Evolutionary conservation across 306 rosid species (phyloP), one percentile per base, ranked within the genome.

Genomic region (Geum urbanum): DNA sequence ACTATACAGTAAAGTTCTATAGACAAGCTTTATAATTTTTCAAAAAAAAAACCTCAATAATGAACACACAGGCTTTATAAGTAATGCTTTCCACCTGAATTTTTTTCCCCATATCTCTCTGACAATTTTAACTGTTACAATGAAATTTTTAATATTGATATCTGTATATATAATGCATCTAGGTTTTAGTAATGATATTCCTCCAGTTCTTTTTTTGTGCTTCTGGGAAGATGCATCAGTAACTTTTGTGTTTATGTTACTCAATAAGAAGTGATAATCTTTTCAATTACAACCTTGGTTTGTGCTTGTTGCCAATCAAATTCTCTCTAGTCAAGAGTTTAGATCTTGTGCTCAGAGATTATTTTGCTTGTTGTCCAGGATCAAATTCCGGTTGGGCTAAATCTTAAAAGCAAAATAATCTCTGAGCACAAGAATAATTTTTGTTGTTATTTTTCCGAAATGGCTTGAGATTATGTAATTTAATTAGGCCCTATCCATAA

Each of bases 241-340:
- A 60, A 41, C 8, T 32, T 22, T 49, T 53, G 45, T 65, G 11
- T 63, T 18, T 19, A 11, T 63, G 53, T 19, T 19, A 53, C 58
- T 18, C 3, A 45, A 62, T 62, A 14, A 24, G 9, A 66, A 22
- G 56, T 18, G 0, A 47, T 44, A 7, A 4, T 27, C 20, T 15
- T 49, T 16, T 67, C 8, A 39, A 32, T 10, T 50, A 18, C 1
- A 3, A 67, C 16, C 7, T 50, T 62, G 44, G 9, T 37, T 3
- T 68, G 39, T 41, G 48, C 74, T 76, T 12, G 47, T 63, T 70
- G 69, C 81, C 37, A 16, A 24, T 41, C 19, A 20, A 64, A 75
- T 47, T 64, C 5, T 18, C 56, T 39, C 67, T 74, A 60, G 10
- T 52, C 15, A 32, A 39, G 35, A 60, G 49, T 71, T 35, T 32